Base-by-base conservation (phyloP, 306 rosid species). In the Heteromeles arbutifolia region DNA sequence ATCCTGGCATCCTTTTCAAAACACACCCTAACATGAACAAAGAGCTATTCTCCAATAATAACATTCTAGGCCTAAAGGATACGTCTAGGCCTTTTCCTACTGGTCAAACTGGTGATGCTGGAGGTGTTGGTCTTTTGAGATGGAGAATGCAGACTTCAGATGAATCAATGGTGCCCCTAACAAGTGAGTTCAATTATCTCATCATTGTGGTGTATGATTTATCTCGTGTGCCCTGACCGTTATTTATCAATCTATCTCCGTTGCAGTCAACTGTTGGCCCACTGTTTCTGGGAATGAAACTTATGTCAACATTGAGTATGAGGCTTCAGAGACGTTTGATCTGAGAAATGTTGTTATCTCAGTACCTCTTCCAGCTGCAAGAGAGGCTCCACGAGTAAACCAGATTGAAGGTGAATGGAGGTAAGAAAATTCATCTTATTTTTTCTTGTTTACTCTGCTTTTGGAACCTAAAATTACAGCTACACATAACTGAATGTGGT, bases 221-320 rank as follows among this genome's bases (percentile, higher is more conserved):
- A 24, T 85, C 34, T 75, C 73, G 44, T 68, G 53, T 78, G 69
- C 44, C 54, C 24, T 41, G 45, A 57, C 41, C 24, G 43, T 76
- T 87, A 56, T 65, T 39, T 70, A 79, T 74, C 61, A 50, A 3
- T 75, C 41, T 69, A 26, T 82, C 56, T 73, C 54, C 74, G 66
- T 81, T 90, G 83, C 93, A 92, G 99, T 96, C 86, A 96, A 92
- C 85, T 96, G 99, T 81, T 96, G 97, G 99, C 99, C 99, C 69
- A 89, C 98, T 62, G 90, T 90, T 81, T 96, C 97, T 84, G 98
- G 99, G 77, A 90, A 88, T 82, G 99, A 92, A 80, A 95, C 97
- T 78, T 95, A 89, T 74, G 99, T 95, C 65, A 95, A 88, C 86
- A 90, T 95, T 84, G 99, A 95, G 74, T 95, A 95, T 31, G 99